Percentiles rank a stretch among this genome's conserved stretches.
Conservation (phyloP, 305 asterid species). For the Fraxinus greggii region DNA sequence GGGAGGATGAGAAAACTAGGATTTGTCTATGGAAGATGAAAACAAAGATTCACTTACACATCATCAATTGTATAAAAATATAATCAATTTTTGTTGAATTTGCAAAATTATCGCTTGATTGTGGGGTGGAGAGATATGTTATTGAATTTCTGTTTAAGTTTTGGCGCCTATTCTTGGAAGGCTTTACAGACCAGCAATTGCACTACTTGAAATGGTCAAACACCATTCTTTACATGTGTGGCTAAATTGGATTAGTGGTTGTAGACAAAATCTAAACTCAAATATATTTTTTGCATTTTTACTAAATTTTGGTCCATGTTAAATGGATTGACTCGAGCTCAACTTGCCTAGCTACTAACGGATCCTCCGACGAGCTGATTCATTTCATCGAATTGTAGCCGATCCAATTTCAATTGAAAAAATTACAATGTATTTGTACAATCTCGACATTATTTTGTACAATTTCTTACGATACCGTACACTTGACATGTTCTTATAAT, state of each 20-base stretch:
- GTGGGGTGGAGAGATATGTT: slow-evolving; percentile 28
- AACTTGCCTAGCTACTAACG: neutral
- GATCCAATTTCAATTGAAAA: neutral
- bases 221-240: neutral
- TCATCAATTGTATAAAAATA: slow-evolving; percentile 14
- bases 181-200: slow-evolving; percentile 3
- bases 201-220: neutral
- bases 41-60: neutral
- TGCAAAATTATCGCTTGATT: slow-evolving; percentile 6
- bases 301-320: neutral
- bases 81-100: neutral
- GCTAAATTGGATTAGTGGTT: neutral
- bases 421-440: neutral
- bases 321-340: neutral
- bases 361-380: neutral
- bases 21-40: slow-evolving; percentile 26
- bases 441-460: neutral
- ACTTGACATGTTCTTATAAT: neutral
- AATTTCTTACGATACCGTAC: neutral
- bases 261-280: neutral
- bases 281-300: neutral
- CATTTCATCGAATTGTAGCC: neutral
- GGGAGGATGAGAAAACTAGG: slow-evolving; percentile 29
- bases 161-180: slow-evolving; percentile 26
- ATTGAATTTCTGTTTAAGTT: slow-evolving; percentile 12